Base-by-base conservation (phyloP, 208 protist species). In the Trypanosoma boissoni region DNA sequence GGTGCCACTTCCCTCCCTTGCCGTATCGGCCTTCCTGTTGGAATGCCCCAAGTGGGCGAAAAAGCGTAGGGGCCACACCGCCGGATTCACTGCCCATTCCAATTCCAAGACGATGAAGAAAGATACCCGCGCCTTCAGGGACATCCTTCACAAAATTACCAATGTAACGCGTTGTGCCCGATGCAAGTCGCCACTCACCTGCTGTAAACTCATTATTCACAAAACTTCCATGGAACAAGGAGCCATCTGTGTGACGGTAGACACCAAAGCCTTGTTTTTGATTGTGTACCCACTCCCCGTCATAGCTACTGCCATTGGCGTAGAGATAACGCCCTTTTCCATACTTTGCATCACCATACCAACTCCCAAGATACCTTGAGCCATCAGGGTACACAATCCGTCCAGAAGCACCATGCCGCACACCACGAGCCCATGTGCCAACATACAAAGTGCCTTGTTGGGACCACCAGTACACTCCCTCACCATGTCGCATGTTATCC, bases 331-430 rank as follows among this genome's bases (percentile, higher is more conserved):
- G 86, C 20, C 88, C 88, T 16, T 60, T 56, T 24, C 88, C 88
- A 53, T 72, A 75, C 45, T 91, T 86, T 55, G 55, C 58, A 60
- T 92, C 81, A 39, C 76, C 69, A 21, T 61, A 49, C 90, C 90
- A 96, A 6, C 31, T 24, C 6, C 90, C 90, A 12, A 84, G 69
- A 74, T 94, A 96, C 57, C 74, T 76, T 10, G 78, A 86, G 32
- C 87, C 85, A 63, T 92, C 88, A 0, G 87, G 81, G 75, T 96
- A 92, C 2, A 88, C 71, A 68, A 93, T 93, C 37, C 84, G 80
- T n/a, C 91, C 91, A 55, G 69, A 58, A n/a, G 26, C 14, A 21
- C 87, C 91, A 57, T 91, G 81, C 7, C 88, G 86, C 49, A 72
- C 46, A 58, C 89, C 88, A 21, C 54, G 36, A 48, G 72, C 31